Evolutionary conservation across 176 grass and related monocot genomes (phyloP), one percentile per base, ranked within the genome.

Genomic region (Lolium multiflorum): DNA sequence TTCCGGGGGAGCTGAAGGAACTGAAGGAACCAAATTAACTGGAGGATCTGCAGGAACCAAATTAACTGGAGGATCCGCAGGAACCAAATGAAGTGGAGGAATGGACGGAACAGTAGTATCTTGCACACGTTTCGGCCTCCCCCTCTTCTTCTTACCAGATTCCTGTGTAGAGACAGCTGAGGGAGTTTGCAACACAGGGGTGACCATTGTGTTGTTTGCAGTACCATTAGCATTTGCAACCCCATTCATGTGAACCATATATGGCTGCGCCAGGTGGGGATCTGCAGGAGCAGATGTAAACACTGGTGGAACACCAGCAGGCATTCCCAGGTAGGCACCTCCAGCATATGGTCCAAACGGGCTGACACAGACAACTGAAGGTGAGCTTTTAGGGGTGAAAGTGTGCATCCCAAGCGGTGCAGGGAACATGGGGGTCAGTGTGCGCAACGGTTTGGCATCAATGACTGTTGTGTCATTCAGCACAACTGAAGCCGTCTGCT

Each of bases 101-200:
- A 22, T 11, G 6, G 43, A 4, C 24, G 43, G 71, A 74, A 74
- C 21, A 74, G 71, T 25, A 49, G 71, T 74, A 49, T 74, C 71
- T 74, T 49, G 71, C 85, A 81, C 24, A 28, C 41, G 74, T 38
- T 52, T 89, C 28, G 87, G 66, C 76, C 76, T 80, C 47, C 82
- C 82, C 76, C 87, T 80, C 37, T 74, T 72, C 75, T 59, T 74
- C 87, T 80, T 85, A 65, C 56, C 76, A 89, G 82, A 80, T 47
- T 80, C 86, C 28, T 88, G 44, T 50, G 60, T 71, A 24, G 35
- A 54, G 26, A 48, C 6, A 57, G 59, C 35, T 12, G 38, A 55
- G 35, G 91, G 70, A 59, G 85, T 90, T 57, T 78, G 51, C 70
- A 82, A 82, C 26, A 58, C 14, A 26, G 84, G 63, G 9, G 44